Base-by-base conservation (phyloP, 345 rosid genomes). In the Populus deltoides region DNA sequence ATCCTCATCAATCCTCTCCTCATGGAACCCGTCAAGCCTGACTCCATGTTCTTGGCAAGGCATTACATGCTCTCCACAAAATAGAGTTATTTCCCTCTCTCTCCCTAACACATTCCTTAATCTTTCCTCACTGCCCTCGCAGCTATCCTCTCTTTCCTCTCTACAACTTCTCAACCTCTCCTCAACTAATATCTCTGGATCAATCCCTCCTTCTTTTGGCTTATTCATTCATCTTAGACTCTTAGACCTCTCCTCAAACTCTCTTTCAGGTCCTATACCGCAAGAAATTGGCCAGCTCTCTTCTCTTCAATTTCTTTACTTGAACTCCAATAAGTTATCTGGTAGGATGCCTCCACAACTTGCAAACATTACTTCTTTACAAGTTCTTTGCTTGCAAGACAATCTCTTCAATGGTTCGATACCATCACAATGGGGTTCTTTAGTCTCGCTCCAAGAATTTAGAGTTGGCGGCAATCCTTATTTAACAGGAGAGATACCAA, bases 21-120 rank as follows among this genome's bases (percentile, higher is more conserved):
- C 99, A 29, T 95, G 98, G 99, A 86, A 92, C 86, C 94, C 94
- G 27, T 86, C 89, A 66, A 82, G 79, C 90, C 79, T 72, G 63
- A 92, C 91, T 38, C 98, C 99, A 68, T 95, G 99, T 89, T 89
- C 93, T 38, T 95, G 99, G 99, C 85, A 87, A 78, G 99, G 97
- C 75, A 80, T 95, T 63, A 90, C 97, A 17, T 95, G 98, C 75
- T 95, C 98, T 76, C 89, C 93, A 38, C 92, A 93, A 66, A 85
- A 79, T 81, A 89, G 90, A 85, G 99, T 95, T 7, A 95, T 90
- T 74, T 95, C 98, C 59, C 82, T 95, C 7, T 92, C 95, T 73
- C 81, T 95, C 22, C 93, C 98, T 7, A 71, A 93, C 87, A 89
- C 85, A 61, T 95, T 95, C 84, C 98, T 95, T 73, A 95, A 93